Evolutionary conservation across 2,329 filamentous ascomycete species (phyloP).

Genomic region (Ceratocystis albifundus): DNA sequence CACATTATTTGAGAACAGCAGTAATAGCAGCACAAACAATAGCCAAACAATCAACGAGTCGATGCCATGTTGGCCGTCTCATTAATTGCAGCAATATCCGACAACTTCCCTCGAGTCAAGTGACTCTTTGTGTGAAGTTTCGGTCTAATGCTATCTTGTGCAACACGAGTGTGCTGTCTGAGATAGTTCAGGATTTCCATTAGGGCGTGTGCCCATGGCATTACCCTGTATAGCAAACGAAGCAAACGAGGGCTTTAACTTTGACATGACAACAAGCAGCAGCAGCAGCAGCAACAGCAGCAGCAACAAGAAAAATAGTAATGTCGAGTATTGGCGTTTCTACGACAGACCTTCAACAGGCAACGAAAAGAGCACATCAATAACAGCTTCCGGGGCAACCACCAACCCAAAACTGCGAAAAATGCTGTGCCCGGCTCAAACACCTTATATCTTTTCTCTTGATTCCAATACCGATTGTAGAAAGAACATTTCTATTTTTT

Average conservation of each 20-base stretch:
- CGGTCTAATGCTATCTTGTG: neutral
- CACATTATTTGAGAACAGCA: neutral
- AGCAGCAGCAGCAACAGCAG: neutral
- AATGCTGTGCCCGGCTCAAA: neutral
- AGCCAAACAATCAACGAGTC: neutral
- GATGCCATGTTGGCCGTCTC: neutral
- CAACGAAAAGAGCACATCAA: neutral
- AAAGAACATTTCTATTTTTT: neutral
- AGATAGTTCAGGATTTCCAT: neutral
- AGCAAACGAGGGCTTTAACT: neutral
- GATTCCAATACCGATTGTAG: no score
- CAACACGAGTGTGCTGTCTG: neutral
- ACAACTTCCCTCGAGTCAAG: neutral
- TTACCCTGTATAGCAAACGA: neutral
- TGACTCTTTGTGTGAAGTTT: neutral
- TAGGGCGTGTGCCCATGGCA: neutral
- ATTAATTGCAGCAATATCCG: neutral
- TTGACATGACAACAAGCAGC: slow-evolving; percentile 5
- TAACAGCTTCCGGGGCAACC: slow-evolving; percentile 1
- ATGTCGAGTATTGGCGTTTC: neutral
- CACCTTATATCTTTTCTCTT: neutral
- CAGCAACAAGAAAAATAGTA: neutral
- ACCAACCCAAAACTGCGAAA: neutral
- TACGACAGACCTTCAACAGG: neutral
- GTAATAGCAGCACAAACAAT: neutral